A percentile compares a stretch with the other conserved stretches of the same genome.
These are phyloP conservation scores for Exophiala oligosperma DNA, from an alignment of 2,329 filamentous ascomycete species.

Conservation along the genomic window DNA sequence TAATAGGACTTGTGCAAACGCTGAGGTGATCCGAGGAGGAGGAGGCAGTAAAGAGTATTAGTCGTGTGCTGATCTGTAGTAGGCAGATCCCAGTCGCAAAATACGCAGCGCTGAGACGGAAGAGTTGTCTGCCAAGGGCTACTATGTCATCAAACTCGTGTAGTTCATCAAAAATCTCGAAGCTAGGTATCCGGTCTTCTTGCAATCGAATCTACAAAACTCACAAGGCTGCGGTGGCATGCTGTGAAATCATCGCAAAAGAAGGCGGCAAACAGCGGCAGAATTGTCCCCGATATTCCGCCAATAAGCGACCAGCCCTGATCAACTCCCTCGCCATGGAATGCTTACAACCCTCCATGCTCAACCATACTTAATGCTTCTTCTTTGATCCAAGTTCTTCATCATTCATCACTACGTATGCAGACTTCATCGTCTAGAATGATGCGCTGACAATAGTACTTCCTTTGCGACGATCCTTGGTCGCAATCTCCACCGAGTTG, in stretches of 20 bases:
- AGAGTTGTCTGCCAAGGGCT: too few relatives aligned
- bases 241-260: neutral
- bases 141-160: too few relatives aligned
- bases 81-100: too few relatives aligned
- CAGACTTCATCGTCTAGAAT: neutral
- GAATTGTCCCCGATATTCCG: slow-evolving; percentile 2
- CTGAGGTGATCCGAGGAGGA: too few relatives aligned
- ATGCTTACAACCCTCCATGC: neutral
- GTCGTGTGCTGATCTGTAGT: too few relatives aligned
- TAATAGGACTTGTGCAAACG: too few relatives aligned
- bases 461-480: slow-evolving; percentile 9
- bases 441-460: neutral
- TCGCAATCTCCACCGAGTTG: slow-evolving; percentile 13
- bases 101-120: too few relatives aligned
- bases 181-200: too few relatives aligned
- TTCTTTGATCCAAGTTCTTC: neutral
- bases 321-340: neutral
- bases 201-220: too few relatives aligned
- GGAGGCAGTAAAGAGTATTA: too few relatives aligned
- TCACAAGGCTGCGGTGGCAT: neutral
- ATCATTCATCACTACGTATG: neutral
- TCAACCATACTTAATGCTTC: neutral
- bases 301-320: neutral
- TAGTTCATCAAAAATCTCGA: too few relatives aligned
- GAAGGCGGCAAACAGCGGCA: neutral